These are phyloP conservation scores for Yarrowia deformans DNA, from an alignment of 805 yeast genomes.

Conservation along the genomic window DNA sequence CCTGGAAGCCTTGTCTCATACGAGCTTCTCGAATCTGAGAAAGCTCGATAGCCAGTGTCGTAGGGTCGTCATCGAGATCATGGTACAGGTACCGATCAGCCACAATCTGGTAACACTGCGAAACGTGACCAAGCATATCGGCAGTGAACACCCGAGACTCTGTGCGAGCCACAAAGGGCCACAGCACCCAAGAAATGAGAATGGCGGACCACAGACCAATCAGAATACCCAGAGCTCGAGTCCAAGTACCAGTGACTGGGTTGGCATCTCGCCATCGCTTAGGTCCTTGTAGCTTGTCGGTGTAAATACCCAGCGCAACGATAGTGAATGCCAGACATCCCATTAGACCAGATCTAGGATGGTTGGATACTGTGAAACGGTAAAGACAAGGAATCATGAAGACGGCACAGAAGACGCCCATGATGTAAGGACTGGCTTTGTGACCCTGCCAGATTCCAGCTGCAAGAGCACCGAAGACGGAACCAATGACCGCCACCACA, in stretches of 20 bases:
- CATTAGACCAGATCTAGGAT: slow-evolving; percentile 56
- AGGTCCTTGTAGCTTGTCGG: slow-evolving; percentile 2
- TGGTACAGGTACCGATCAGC: slow-evolving; percentile 59
- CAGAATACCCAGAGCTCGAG: slow-evolving; percentile 52
- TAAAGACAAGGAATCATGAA: slow-evolving; percentile 51
- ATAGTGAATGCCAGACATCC: slow-evolving; percentile 55
- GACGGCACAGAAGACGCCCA: slow-evolving; percentile 54
- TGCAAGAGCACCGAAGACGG: slow-evolving; percentile 60
- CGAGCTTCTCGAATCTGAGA: slow-evolving; percentile 59
- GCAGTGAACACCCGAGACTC: slow-evolving; percentile 55
- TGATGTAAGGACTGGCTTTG: slow-evolving; percentile 49
- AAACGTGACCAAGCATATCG: slow-evolving; percentile 53
- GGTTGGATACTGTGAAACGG: slow-evolving; percentile 51
- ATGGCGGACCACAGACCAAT: slow-evolving; percentile 54
- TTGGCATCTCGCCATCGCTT: slow-evolving; percentile 33
- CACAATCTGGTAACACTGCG: slow-evolving; percentile 58
- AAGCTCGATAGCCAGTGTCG: slow-evolving; percentile 54
- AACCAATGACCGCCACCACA: slow-evolving; percentile 52
- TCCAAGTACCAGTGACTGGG: slow-evolving; percentile 50
- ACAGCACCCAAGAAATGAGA: slow-evolving; percentile 55
- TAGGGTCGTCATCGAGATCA: slow-evolving; percentile 58
- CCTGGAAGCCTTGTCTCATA: slow-evolving; percentile 55
- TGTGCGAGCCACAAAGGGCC: slow-evolving; percentile 58
- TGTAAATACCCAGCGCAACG: slow-evolving; percentile 50
- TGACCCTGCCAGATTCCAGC: slow-evolving; percentile 53